Conservation (phyloP, 352 stramenopile species). For the Globisporangium viniferum region DNA sequence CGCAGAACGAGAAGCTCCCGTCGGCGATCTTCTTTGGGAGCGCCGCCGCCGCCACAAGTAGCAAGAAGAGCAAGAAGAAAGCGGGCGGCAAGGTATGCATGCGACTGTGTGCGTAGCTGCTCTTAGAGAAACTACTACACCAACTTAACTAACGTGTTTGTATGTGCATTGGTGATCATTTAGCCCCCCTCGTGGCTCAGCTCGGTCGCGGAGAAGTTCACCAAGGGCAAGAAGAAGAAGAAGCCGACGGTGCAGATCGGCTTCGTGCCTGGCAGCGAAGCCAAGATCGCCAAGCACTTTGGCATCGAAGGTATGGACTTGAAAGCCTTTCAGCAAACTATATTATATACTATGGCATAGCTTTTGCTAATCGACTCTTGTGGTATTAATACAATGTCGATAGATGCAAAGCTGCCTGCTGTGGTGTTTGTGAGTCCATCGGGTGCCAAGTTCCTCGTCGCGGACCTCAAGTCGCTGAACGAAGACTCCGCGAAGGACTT, state of each 20-base stretch:
- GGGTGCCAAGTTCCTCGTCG: slow-evolving; percentile 42
- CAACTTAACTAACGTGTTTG: background rate
- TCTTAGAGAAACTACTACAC: background rate
- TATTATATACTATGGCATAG: background rate
- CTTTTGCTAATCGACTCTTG: background rate
- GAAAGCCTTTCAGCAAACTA: background rate
- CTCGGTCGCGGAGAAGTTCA: slow-evolving; percentile 56
- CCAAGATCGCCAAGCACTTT: slow-evolving; percentile 69
- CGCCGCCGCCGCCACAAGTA: background rate
- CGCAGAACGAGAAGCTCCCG: slow-evolving; percentile 37
- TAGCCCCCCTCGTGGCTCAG: slow-evolving; percentile 56
- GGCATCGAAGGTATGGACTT: slow-evolving; percentile 32
- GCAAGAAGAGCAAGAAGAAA: slow-evolving; percentile 46
- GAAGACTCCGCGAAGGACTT: slow-evolving; percentile 59
- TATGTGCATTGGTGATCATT: background rate
- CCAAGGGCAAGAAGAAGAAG: slow-evolving; percentile 60
- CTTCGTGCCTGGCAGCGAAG: slow-evolving; percentile 59
- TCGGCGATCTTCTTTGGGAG: slow-evolving; percentile 73
- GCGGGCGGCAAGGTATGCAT: slow-evolving; percentile 24
- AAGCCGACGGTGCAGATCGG: slow-evolving; percentile 43
- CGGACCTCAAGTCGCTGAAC: slow-evolving; percentile 28
- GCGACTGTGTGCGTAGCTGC: background rate
- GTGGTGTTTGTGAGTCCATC: slow-evolving; percentile 58
- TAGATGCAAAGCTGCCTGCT: slow-evolving; percentile 45
- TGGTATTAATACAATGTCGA: background rate